Base-by-base conservation (phyloP, 352 stramenopile species). In the Phytopythium litorale region DNA sequence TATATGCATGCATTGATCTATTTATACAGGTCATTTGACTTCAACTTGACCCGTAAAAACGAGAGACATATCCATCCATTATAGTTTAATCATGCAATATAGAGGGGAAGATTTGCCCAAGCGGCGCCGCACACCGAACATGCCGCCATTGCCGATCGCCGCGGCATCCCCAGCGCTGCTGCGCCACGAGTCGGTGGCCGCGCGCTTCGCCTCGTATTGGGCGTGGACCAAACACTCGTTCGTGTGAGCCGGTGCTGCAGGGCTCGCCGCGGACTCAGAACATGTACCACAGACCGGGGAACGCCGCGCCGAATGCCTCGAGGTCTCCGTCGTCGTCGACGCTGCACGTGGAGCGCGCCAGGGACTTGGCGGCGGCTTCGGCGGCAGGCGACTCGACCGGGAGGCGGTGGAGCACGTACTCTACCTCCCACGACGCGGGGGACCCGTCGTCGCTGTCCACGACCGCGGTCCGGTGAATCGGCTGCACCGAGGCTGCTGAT, bases 321-420 rank as follows among this genome's bases (percentile, higher is more conserved):
- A 83, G 79, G 60, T 79, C 74, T 58, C 72, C 72, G 61, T 76
- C 72, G 62, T 83, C 74, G 51, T 83, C 76, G 21, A 83, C 63
- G 48, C 69, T 76, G 19, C 62, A 62, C 54, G 54, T 63, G 4
- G 74, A 76, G 9, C 65, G 58, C 30, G 67, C 70, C 46, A 83
- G 63, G 23, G 67, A 49, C 18, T 60, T 58, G 11, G 72, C 72
- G 18, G 72, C 74, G 19, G 62, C 61, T 9, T 56, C 51, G 7
- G 69, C 69, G 30, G 33, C 70, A 3, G 64, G 60, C 25, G 73
- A 73, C 42, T 66, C 63, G 30, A 83, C 69, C 23, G 59, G 64
- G 35, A 83, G 58, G 57, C 69, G 74, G 60, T 83, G 74, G 19
- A 83, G 65, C 40, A 78, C 66, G 49, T 78, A 80, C 21, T 83